Base-by-base conservation (phyloP, 202 grass and related monocot genomes). In the Bolboschoenoplectus hybrid region DNA sequence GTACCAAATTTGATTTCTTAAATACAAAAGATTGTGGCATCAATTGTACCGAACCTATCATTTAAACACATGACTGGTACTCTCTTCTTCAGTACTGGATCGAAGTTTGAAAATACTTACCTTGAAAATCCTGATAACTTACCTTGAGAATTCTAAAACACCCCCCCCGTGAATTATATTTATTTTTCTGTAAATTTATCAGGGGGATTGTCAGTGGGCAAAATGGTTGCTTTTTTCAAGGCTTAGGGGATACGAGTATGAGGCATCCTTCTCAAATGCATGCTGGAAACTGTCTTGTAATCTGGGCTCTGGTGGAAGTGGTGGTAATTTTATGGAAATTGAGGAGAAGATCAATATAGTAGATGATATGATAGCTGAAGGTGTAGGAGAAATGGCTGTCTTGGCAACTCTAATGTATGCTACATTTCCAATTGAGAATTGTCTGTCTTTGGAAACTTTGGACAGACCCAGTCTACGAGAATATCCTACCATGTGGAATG, bases 401-500 rank as follows among this genome's bases (percentile, higher is more conserved):
- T 82, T 98, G 56, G 90, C 96, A 87, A 98, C 96, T 77, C 89
- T 98, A 84, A 98, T 98, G 93, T 98, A 98, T 91, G 90, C 91
- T 90, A 78, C 93, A 82, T 41, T 35, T 45, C 93, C 93, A 81
- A 95, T 98, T 63, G 90, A 98, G 76, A 92, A 90, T 63, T 98
- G 91, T 80, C 80, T 95, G 82, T 95, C 90, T 77, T 84, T 88
- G 78, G 93, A 93, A 90, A 95, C 91, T 83, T 89, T 98, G 89
- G 92, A 94, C 76, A 94, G 91, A 81, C 88, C 93, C 35, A 80
- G 86, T 87, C 86, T 95, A 62, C 91, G 91, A 81, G 80, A 91
- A 83, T 98, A 92, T 89, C 91, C 89, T 52, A 98, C 91, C 0
- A 65, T 98, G 81, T 90, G 93, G 91, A 93, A 91, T 72, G 89